Base-by-base conservation (phyloP, 1,284 basidiomycete species). In the Volvariella surrecta region DNA sequence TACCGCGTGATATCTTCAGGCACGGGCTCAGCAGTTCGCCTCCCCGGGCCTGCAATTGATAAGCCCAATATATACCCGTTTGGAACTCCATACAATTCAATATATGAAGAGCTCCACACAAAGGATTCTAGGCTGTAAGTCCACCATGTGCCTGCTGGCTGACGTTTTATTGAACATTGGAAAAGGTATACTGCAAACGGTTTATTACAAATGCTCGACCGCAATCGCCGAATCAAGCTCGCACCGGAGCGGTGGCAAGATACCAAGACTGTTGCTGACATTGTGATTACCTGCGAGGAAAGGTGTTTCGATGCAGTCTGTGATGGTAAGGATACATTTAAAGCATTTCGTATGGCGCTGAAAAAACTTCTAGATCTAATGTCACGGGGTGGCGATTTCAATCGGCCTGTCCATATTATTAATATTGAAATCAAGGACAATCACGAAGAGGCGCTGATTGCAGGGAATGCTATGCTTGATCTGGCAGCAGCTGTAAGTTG, bases 391-490 rank as follows among this genome's bases (percentile, higher is more conserved):
- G 90, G 94, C 1, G 95, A 99, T 49, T 82, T 84, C 58, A 98
- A 94, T 66, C 82, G 86, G 44, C 83, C 92, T 0, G 93, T 99
- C 17, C 96, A 99, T 61, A 67, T 99, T 44, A 92, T 99, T 62
- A 99, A 99, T 63, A 79, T 99, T 48, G 96, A 99, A 60, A 99
- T 99, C 67, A 97, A 90, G 68, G 96, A 99, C 65, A 99, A 97
- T 58, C 95, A 98, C 56, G 96, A 99, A 69, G 96, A 99, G 62
- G 96, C 96, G 0, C 72, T 88, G 22, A 89, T 96, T 47, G 96
- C 96, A 11, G 95, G 95, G 10, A 89, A 86, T 61, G 93, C 95
- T 1, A 95, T 99, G 54, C 70, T 99, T 24, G 95, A 95, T 55
- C 72, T 99, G n/a, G 91, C 90, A 9, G 71, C 79, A 40, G 84